A percentile compares a stretch with the other conserved stretches of the same genome.
Conservation (phyloP, 2,329 filamentous ascomycete species). For the Colletotrichum tamarilloi region DNA sequence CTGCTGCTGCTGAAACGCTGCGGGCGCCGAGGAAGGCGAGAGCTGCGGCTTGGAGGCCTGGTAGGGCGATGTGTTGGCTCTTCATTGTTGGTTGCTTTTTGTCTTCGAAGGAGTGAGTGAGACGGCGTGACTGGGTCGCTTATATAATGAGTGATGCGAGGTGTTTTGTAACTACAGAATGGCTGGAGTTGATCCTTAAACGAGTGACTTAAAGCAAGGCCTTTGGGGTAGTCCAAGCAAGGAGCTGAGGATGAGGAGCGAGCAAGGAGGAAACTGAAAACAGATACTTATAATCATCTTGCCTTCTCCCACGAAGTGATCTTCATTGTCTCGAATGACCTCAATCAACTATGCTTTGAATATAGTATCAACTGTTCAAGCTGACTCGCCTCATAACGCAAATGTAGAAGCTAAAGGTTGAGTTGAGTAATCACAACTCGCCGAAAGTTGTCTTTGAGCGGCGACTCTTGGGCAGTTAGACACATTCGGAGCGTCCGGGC, state of each 20-base stretch:
- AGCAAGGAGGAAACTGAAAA: no score
- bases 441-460: no score
- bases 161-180: no score
- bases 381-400: not conserved
- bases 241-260: no score
- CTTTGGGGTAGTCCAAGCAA: no score
- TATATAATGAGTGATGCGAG: no score
- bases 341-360: not conserved
- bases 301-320: not conserved
- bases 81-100: not conserved
- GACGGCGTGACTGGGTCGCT: not conserved
- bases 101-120: not conserved
- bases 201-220: no score
- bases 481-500: no score
- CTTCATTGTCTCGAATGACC: not conserved
- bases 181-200: not conserved
- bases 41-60: not conserved
- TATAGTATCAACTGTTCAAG: not conserved
- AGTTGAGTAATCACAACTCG: no score
- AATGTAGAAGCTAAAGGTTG: not conserved
- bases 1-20: not conserved
- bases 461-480: no score
- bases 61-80: slow-evolving; percentile 2
- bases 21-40: slow-evolving; percentile 7
- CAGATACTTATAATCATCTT: no score